Conservation (phyloP, 2,329 filamentous ascomycete genomes). For the Piedraia hortae region DNA sequence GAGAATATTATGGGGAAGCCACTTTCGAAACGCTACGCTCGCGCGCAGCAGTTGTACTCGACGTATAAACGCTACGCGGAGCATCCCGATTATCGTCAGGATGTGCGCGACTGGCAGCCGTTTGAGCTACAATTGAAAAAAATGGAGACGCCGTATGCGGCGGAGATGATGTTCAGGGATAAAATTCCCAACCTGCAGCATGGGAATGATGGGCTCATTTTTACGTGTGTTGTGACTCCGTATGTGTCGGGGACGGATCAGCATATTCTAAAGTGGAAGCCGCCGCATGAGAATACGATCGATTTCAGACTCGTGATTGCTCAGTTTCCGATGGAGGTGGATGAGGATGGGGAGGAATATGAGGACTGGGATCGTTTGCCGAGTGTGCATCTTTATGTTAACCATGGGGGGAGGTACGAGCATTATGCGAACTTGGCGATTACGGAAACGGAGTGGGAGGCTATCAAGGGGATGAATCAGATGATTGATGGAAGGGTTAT, state of each 20-base stretch:
- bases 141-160: slow-evolving; percentile 68
- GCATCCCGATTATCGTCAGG: slow-evolving; percentile 30
- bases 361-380: slow-evolving; percentile 57
- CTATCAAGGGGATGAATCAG: slow-evolving; percentile 42
- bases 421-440: slow-evolving; percentile 32
- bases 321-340: slow-evolving; percentile 43
- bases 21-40: slow-evolving; percentile 67
- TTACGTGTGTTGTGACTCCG: slow-evolving; percentile 68
- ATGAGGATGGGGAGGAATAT: slow-evolving; percentile 37
- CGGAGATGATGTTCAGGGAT: slow-evolving; percentile 75
- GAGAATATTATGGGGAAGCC: slow-evolving; percentile 46
- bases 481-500: slow-evolving; percentile 70
- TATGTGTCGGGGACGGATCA: slow-evolving; percentile 80
- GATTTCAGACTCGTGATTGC: slow-evolving; percentile 59
- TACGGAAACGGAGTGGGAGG: slow-evolving; percentile 56
- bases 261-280: slow-evolving; percentile 96
- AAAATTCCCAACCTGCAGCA: slow-evolving; percentile 64
- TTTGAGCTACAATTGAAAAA: slow-evolving; percentile 72
- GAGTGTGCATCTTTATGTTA: slow-evolving; percentile 42
- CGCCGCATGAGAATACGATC: slow-evolving; percentile 77
- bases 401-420: slow-evolving; percentile 38
- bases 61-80: slow-evolving; percentile 18
- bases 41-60: slow-evolving; percentile 30
- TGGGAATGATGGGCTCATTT: slow-evolving; percentile 89
- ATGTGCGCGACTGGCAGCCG: slow-evolving; percentile 36